Evolutionary conservation across 192 early-diverging fungal genomes (phyloP).

Genomic region (Mortierella claussenii): DNA sequence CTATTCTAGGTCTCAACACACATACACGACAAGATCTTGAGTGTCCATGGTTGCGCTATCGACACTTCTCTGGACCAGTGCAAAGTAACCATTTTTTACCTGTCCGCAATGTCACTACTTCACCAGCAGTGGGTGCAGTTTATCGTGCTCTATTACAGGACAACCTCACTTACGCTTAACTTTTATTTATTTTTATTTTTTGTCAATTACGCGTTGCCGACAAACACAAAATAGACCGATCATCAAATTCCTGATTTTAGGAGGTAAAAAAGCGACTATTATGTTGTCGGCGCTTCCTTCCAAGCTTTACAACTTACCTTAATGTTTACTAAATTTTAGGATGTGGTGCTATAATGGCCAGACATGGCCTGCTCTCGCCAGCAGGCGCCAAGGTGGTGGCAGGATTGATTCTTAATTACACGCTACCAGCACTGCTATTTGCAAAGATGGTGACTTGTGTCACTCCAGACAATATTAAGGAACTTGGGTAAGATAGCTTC

Average conservation of each 20-base stretch:
- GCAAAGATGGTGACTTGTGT: constrained; percentile 46
- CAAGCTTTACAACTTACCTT: neutral
- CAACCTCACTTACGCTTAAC: too few species aligned
- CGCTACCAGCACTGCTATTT: constrained; percentile 43
- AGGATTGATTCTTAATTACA: constrained; percentile 43
- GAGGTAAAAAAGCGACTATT: constrained; percentile 16
- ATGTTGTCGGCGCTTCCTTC: neutral
- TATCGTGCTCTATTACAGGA: too few species aligned
- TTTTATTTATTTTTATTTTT: too few species aligned
- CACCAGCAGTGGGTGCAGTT: too few species aligned
- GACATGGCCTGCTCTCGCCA: constrained; percentile 39
- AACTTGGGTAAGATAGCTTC: constrained; percentile 43
- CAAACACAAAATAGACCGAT: constrained; percentile 43
- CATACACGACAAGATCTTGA: neutral
- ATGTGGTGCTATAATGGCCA: constrained; percentile 51
- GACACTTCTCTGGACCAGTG: constrained; percentile 25
- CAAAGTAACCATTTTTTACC: constrained; percentile 13
- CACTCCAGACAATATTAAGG: constrained; percentile 13
- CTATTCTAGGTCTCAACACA: neutral
- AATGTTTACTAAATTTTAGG: constrained; percentile 2
- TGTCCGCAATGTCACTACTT: too few species aligned
- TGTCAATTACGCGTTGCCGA: too few species aligned
- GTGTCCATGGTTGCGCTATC: constrained; percentile 23
- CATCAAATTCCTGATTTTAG: constrained; percentile 46
- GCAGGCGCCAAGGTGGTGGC: constrained; percentile 44